phyloP scores from a whole-genome alignment of 108 stramenopile genomes.

The Nitzschia sp. region DNA sequence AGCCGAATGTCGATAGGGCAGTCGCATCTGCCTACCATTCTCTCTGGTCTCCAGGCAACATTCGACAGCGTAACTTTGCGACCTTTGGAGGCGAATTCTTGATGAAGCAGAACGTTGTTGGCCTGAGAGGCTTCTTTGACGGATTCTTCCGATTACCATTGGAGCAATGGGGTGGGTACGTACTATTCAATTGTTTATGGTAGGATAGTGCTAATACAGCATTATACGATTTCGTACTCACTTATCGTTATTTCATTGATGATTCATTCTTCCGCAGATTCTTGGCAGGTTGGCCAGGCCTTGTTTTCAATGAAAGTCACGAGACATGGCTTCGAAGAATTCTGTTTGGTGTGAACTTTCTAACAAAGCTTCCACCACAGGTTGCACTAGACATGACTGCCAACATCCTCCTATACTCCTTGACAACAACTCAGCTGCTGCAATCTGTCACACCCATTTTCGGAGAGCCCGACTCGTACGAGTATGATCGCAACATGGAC shows the following conservation, averaged over 20 bases:
- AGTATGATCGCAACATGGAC: slow-evolving; percentile 56
- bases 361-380: slow-evolving; percentile 64
- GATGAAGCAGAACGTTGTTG: slow-evolving; percentile 91
- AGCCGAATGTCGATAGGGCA: slow-evolving; percentile 72
- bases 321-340: slow-evolving; percentile 85
- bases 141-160: slow-evolving; percentile 91
- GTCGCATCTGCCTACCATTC: slow-evolving; percentile 87
- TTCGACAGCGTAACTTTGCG: slow-evolving; percentile 91
- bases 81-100: slow-evolving; percentile 96
- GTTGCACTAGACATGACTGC: slow-evolving; percentile 73
- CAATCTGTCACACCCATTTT: slow-evolving; percentile 87
- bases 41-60: slow-evolving; percentile 86
- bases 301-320: slow-evolving; percentile 91
- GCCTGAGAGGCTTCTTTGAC: slow-evolving; percentile 94
- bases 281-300: slow-evolving; percentile 92
- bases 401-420: slow-evolving; percentile 58
- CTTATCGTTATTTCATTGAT: no score
- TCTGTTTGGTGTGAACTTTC: slow-evolving; percentile 86
- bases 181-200: no score
- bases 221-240: no score
- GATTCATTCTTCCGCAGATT: slow-evolving; percentile 41
- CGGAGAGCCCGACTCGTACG: slow-evolving; percentile 66
- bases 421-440: slow-evolving; percentile 24
- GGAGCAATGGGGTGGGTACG: slow-evolving; percentile 83
- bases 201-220: no score